A percentile compares a stretch with the other conserved stretches of the same genome.
These are phyloP conservation scores for Carpinus fangiana DNA, from an alignment of 306 rosid genomes.

Conservation along the genomic window DNA sequence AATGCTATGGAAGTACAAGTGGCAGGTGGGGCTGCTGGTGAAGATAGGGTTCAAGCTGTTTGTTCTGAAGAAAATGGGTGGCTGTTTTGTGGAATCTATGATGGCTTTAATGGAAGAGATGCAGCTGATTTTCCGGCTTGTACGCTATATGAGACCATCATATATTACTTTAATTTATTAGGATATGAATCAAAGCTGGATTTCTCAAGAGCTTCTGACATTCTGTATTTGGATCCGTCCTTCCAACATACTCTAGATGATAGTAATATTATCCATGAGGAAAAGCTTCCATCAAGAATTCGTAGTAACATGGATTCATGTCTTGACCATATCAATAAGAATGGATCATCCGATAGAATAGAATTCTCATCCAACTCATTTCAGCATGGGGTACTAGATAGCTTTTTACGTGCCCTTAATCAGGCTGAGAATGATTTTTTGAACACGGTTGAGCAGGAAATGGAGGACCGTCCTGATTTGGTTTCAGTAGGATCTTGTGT, in stretches of 20 bases:
- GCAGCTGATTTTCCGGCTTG: slow-evolving; percentile 99
- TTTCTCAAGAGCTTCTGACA: slow-evolving; percentile 30
- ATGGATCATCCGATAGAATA: slow-evolving; percentile 29
- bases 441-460: slow-evolving; percentile 97
- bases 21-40: slow-evolving; percentile 99
- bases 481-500: slow-evolving; percentile 97
- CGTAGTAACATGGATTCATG: slow-evolving; percentile 20
- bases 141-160: slow-evolving; percentile 80
- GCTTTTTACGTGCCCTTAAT: slow-evolving; percentile 65
- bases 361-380: slow-evolving; percentile 36
- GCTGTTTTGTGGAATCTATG: slow-evolving; percentile 96
- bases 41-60: slow-evolving; percentile 98
- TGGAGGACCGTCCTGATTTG: slow-evolving; percentile 93
- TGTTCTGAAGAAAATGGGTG: slow-evolving; percentile 98
- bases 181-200: slow-evolving; percentile 55
- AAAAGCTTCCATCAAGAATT: slow-evolving; percentile 31
- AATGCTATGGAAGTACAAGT: slow-evolving; percentile 81
- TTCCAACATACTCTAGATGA: slow-evolving; percentile 35
- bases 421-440: slow-evolving; percentile 90
- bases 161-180: slow-evolving; percentile 59
- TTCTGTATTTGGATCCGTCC: slow-evolving; percentile 36
- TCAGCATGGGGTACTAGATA: slow-evolving; percentile 66
- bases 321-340: slow-evolving; percentile 28
- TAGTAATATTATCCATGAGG: slow-evolving; percentile 24
- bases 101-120: slow-evolving; percentile 97